Percentiles rank a stretch among this genome's conserved stretches.
phyloP scores from a whole-genome alignment of 1,139 yeast genomes.

The Suhomyces bokatorum region DNA sequence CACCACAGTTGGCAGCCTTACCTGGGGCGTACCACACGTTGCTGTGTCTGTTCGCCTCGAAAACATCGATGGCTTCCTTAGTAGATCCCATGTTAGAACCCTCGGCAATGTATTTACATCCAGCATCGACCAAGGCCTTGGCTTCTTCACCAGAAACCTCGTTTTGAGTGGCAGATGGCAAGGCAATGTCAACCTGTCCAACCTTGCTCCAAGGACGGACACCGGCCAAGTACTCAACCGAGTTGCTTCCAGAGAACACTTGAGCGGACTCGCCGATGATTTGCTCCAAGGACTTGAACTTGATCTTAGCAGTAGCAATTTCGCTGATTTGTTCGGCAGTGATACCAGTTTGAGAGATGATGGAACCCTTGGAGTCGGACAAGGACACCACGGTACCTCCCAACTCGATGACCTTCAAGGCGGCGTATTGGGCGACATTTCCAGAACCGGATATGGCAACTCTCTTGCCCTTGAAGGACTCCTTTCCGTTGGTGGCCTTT shows the following conservation, averaged over 20 bases:
- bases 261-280: slow-evolving; percentile 57
- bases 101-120: slow-evolving; percentile 93
- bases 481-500: slow-evolving; percentile 86
- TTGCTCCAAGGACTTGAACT: slow-evolving; percentile 74
- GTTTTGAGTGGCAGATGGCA: slow-evolving; percentile 98
- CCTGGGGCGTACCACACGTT: slow-evolving; percentile 99
- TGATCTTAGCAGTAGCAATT: slow-evolving; percentile 79
- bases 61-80: slow-evolving; percentile 91
- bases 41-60: slow-evolving; percentile 80
- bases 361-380: slow-evolving; percentile 92
- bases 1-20: slow-evolving; percentile 99
- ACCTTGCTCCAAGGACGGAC: slow-evolving; percentile 96
- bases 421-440: slow-evolving; percentile 99
- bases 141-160: slow-evolving; percentile 98
- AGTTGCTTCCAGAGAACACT: slow-evolving; percentile 54
- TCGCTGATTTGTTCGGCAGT: slow-evolving; percentile 75
- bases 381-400: slow-evolving; percentile 94
- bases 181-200: slow-evolving; percentile 91
- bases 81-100: slow-evolving; percentile 99
- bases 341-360: slow-evolving; percentile 76
- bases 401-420: slow-evolving; percentile 92
- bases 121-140: slow-evolving; percentile 86
- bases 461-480: slow-evolving; percentile 85
- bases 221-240: slow-evolving; percentile 80
- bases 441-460: slow-evolving; percentile 98